Evolutionary conservation across 805 yeast species (phyloP).

Genomic region (Scheffersomyces amazonensis): DNA sequence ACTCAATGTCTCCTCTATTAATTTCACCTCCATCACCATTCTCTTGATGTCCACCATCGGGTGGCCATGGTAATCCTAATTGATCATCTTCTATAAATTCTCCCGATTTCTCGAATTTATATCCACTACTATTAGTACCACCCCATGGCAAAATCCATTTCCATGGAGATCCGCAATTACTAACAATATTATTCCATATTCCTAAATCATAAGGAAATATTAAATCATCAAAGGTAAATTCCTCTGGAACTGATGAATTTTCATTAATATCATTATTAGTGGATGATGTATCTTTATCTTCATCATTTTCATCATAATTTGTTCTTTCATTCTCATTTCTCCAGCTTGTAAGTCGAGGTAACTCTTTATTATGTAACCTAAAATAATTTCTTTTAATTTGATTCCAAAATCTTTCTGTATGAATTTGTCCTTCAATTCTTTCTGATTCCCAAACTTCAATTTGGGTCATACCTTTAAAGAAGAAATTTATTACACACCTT

Average conservation of each 20-base stretch:
- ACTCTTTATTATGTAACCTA: constrained; percentile 33
- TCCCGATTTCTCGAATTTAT: constrained; percentile 48
- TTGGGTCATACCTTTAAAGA: constrained; percentile 72
- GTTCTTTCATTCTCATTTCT: constrained; percentile 9
- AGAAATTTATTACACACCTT: constrained; percentile 57
- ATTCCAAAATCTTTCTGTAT: constrained; percentile 52
- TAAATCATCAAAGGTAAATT: constrained; percentile 57
- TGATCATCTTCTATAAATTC: constrained; percentile 56
- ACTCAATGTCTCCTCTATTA: constrained; percentile 12
- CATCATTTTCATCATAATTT: constrained; percentile 2
- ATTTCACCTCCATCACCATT: constrained; percentile 16
- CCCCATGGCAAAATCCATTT: constrained; percentile 76
- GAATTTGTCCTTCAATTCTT: constrained; percentile 65
- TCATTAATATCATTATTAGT: constrained; percentile 2
- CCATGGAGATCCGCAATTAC: constrained; percentile 61
- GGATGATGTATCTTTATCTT: background rate
- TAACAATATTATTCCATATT: constrained; percentile 47
- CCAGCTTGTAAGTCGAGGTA: constrained; percentile 52
- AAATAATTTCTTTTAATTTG: constrained; percentile 45
- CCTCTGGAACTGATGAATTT: constrained; percentile 22
- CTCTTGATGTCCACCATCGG: constrained; percentile 65
- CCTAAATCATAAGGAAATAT: constrained; percentile 86
- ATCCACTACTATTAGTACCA: constrained; percentile 58
- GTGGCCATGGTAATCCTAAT: constrained; percentile 86
- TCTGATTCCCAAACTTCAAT: constrained; percentile 93